These are phyloP conservation scores for Pleurotus pulmonarius DNA, from an alignment of 768 basidiomycete genomes.

Conservation along the genomic window DNA sequence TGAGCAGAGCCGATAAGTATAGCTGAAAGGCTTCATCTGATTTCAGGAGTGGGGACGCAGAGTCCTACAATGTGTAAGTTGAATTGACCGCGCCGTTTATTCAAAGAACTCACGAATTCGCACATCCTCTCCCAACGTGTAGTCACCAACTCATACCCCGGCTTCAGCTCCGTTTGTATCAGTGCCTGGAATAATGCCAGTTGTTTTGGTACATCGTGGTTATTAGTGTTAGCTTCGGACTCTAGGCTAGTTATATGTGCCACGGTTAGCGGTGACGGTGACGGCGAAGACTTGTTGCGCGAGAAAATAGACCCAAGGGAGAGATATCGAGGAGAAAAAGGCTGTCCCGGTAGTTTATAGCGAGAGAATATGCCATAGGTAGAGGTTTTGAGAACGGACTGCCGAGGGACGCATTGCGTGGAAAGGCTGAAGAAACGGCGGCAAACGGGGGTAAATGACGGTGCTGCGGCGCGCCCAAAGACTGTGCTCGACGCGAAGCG, in stretches of 20 bases:
- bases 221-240: slow-evolving; percentile 71
- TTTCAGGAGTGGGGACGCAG: slow-evolving; percentile 62
- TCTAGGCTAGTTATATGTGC: slow-evolving; percentile 72
- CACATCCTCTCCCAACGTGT: slow-evolving; percentile 81
- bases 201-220: slow-evolving; percentile 67
- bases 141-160: slow-evolving; percentile 70
- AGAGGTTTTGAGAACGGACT: slow-evolving; percentile 7
- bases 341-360: slow-evolving; percentile 1
- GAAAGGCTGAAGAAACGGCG: slow-evolving; percentile 1
- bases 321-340: slow-evolving; percentile 17
- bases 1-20: slow-evolving; percentile 69
- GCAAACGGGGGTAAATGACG: slow-evolving; percentile 12
- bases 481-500: slow-evolving; percentile 13
- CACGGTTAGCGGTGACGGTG: slow-evolving; percentile 62
- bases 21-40: slow-evolving; percentile 71
- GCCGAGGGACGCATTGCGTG: slow-evolving; percentile 7
- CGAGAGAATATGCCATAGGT: slow-evolving; percentile 2
- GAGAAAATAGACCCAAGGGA: slow-evolving; percentile 44
- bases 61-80: slow-evolving; percentile 42
- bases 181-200: slow-evolving; percentile 67
- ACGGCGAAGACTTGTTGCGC: slow-evolving; percentile 38
- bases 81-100: slow-evolving; percentile 4
- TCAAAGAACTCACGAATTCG: slow-evolving; percentile 63
- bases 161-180: slow-evolving; percentile 56
- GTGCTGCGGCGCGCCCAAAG: slow-evolving; percentile 1